Evolutionary conservation across 768 basidiomycete species (phyloP), one percentile per base, ranked within the genome.

Genomic region (Galerina sulciceps): DNA sequence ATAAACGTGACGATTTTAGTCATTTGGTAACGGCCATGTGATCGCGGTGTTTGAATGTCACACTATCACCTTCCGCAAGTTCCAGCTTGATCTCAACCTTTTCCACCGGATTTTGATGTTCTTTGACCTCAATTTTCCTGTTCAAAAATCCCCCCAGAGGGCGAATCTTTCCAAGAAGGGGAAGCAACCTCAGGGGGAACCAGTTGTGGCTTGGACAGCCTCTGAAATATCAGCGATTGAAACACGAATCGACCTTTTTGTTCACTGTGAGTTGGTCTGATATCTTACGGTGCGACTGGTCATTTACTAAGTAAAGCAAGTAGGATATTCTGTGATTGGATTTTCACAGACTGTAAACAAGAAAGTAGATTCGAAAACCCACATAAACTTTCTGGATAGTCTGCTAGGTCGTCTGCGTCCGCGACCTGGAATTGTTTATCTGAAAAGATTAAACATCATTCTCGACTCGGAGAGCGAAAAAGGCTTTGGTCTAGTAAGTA

Each of bases 391-490:
- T 10, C 76, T 93, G 18, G 79, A 87, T 38, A 66, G 68, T 4
- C 71, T 94, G 10, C 71, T 92, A n/a, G 69, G 76, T n/a, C 83
- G 82, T 57, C 73, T 92, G 22, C 84, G 82, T 57, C 75, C 79
- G 14, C 79, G 90, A 42, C 69, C 77, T 1, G 87, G 88, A 0
- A 73, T 91, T 34, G 72, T 91, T 2, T 85, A 84, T 58, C 75
- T 96, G 50, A 93, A 90, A 69, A 78, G 93, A 48, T 69, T 96
- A 55, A 93, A 87, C n/a, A 87, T 95, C 49, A 77, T 90, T 10
- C 79, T 94, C 9, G 89, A 93, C 60, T 86, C 92, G 65, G 90
- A 88, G 41, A 93, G 93, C 66, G 91, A 94, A 70, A 93, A 92
- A 70, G 90, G 93, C 1, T 90, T 91, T 65, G 91, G 92, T 31